Percentiles rank a stretch among this genome's conserved stretches.
phyloP scores from a whole-genome alignment of 208 protist species.

The Novymonas esmeraldas region DNA sequence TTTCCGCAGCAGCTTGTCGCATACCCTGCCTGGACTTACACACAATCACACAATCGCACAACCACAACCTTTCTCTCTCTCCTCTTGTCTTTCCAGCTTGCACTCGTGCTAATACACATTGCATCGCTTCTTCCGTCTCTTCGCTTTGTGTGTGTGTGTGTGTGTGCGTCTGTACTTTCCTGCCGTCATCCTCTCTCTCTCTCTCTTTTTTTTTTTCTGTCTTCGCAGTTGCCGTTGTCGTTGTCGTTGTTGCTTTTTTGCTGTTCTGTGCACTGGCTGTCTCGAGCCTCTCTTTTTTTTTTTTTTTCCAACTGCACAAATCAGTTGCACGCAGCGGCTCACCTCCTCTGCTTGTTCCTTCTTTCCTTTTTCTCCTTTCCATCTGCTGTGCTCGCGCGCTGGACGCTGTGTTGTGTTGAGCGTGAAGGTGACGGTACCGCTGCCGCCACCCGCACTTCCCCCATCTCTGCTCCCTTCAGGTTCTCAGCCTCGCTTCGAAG shows the following conservation, averaged over 20 bases:
- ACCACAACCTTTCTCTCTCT: not conserved
- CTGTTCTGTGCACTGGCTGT: not conserved
- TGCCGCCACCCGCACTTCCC: too few species aligned
- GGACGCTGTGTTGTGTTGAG: too few species aligned
- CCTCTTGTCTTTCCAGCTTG: not conserved
- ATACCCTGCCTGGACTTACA: not conserved
- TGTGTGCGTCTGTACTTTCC: not conserved
- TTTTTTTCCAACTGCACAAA: not conserved
- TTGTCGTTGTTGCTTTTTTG: not conserved
- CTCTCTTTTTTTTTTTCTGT: conserved; percentile 9
- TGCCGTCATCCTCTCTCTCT: not conserved
- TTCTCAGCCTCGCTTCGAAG: too few species aligned
- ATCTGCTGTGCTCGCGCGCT: too few species aligned
- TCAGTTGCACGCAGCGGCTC: not conserved
- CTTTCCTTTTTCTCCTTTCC: not conserved
- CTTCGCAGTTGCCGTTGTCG: not conserved
- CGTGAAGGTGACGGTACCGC: too few species aligned
- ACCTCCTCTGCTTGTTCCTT: conserved; percentile 10
- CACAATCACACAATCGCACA: not conserved
- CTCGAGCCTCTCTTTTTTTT: not conserved
- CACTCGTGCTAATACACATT: not conserved
- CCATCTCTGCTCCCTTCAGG: too few species aligned
- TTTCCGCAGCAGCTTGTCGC: not conserved
- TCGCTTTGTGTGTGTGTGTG: not conserved
- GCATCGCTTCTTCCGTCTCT: too few species aligned